Base-by-base conservation (phyloP, 805 yeast species). In the Lachancea thermotolerans region DNA sequence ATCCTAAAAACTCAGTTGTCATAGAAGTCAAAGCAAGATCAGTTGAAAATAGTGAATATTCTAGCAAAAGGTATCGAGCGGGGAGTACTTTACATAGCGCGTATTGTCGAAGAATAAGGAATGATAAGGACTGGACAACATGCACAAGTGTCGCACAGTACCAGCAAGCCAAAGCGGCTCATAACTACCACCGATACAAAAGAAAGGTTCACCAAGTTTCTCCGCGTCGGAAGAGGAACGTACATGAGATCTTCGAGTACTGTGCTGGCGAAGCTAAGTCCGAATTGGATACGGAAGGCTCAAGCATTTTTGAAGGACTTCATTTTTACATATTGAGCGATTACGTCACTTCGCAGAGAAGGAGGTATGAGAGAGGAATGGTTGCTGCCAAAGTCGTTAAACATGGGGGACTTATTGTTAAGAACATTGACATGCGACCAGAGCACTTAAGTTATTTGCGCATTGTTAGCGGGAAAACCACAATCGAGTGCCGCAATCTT, bases 21-120 rank as follows among this genome's bases (percentile, higher is more conserved):
- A 56, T 91, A 7, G 95, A 89, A 58, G 78, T 90, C 14, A 88
- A 85, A 57, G 95, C 95, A 0, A 69, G 95, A 37, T 79, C 89
- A 2, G 70, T 88, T 5, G 81, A 79, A 48, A 60, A 68, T 10
- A 68, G 75, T 1, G 68, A 67, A 10, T 63, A 74, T 0, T 59
- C 62, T 2, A 68, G 64, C 14, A 62, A 57, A 10, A 69, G 71
- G 2, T 89, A 78, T 53, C 80, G 79, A 2, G 77, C 80, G 0
- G 85, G 81, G 0, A 70, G 82, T 6, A 86, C 96, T 0, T 66
- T 91, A 14, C 76, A 86, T 50, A 84, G 86, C 54, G 85, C 93
- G 0, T 81, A 87, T 59, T 82, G 89, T 56, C 70, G 82, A 35
- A 53, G 74, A 4, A 68, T 90, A 1, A 62, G 97, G 39, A 70